Percentiles rank a stretch among this genome's conserved stretches.
Conservation (phyloP, 202 grass and related monocot genomes). For the Setaria italica region DNA sequence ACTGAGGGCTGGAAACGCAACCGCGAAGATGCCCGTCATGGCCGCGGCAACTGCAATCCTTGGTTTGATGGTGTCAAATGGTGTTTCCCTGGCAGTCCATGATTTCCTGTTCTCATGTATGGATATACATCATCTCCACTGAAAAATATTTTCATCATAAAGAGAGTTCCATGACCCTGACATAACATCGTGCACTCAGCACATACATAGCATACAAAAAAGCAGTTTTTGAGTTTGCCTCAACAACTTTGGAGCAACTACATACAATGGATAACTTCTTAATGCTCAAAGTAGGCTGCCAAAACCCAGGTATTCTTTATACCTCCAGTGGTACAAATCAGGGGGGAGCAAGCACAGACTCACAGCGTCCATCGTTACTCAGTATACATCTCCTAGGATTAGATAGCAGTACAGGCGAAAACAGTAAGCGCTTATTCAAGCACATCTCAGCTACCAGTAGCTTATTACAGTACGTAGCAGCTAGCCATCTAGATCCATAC, state of each 20-base stretch:
- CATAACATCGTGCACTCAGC: constrained; percentile 5
- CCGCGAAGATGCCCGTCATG: not conserved
- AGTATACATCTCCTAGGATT: constrained; percentile 58
- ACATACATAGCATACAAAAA: not conserved
- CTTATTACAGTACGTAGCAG: constrained; percentile 57
- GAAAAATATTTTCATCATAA: not conserved
- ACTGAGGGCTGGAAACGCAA: not conserved
- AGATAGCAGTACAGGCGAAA: constrained; percentile 49
- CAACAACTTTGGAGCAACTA: not conserved
- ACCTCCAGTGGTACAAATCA: constrained; percentile 40
- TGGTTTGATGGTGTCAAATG: not conserved
- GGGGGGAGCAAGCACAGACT: constrained; percentile 23
- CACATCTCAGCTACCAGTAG: constrained; percentile 50
- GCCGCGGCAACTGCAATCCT: not conserved
- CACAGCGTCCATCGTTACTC: constrained; percentile 28
- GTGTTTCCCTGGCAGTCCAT: not conserved
- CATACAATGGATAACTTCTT: not conserved
- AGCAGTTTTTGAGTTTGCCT: not conserved
- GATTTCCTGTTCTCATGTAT: not conserved
- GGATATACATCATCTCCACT: not conserved
- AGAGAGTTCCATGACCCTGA: not conserved
- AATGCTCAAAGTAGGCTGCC: constrained; percentile 15
- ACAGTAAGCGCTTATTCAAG: constrained; percentile 48
- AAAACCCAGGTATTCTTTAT: constrained; percentile 49
- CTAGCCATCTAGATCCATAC: constrained; percentile 54